Base-by-base conservation (phyloP, 768 basidiomycete species). In the Candolleomyces eurysporus region DNA sequence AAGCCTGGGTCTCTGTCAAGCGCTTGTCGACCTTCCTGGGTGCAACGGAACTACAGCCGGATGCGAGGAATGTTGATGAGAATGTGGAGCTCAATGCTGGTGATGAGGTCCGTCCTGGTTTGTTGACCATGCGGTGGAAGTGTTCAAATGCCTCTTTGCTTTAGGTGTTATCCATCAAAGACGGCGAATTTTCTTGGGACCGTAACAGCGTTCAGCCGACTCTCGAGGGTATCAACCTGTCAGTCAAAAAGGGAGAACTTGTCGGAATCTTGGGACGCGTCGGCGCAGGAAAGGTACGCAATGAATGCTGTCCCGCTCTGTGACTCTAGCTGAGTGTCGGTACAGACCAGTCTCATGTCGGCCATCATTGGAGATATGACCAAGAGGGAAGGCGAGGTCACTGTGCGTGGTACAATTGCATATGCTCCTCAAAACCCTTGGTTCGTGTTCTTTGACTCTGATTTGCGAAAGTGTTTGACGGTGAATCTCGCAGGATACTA, bases 371-470 rank as follows among this genome's bases (percentile, higher is more conserved):
- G 94, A 2, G 93, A 95, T 61, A 95, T 96, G 93, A 82, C 76
- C 16, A 83, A 89, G 56, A 75, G 75, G 3, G 89, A 92, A 39
- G 96, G 96, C 1, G 80, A 84, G 19, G 84, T 96, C 1, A 75
- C 78, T 0, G 66, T 97, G 2, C 81, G 78, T 32, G 93, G 94
- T 0, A 86, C 76, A 13, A 75, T 96, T 21, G 84, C 94, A 0
- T 96, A 95, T 72, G 93, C 92, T 9, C 84, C 89, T 32, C 94
- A 97, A 70, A 90, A 88, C 68, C 90, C 94, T 39, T 96, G 94
- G 91, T 89, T 66, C 16, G 62, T 19, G 26, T 30, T n/a, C 7
- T 13, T 64, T 21, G 14, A 16, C 48, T 10, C 26, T 40, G 3
- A 52, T 13, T 8, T 48, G 17, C 36, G 8, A 36, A 36, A 36